These are phyloP conservation scores for Alliaria petiolata DNA, from an alignment of 345 rosid species.

Conservation along the genomic window DNA sequence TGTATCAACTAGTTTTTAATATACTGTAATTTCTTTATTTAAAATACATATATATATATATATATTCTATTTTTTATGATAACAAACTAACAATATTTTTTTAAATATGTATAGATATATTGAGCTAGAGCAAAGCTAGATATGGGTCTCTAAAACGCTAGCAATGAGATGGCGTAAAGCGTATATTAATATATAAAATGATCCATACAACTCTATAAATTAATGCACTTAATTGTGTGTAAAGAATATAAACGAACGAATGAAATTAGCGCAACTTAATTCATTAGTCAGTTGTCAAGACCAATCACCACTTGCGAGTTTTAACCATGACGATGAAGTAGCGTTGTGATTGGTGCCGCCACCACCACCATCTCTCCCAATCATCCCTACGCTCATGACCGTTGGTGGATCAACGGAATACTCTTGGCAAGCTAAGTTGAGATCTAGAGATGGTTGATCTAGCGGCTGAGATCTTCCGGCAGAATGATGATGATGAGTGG, in stretches of 20 bases:
- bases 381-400: slow-evolving; percentile 19
- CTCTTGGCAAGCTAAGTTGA: slow-evolving; percentile 33
- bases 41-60: too few relatives aligned
- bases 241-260: neutral
- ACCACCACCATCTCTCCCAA: slow-evolving; percentile 15
- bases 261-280: neutral
- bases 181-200: slow-evolving; percentile 6
- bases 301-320: slow-evolving; percentile 36
- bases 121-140: neutral
- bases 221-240: slow-evolving; percentile 10
- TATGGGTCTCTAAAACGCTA: neutral
- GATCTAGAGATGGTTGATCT: slow-evolving; percentile 34
- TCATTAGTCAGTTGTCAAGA: slow-evolving; percentile 3
- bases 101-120: too few relatives aligned
- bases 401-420: slow-evolving; percentile 29
- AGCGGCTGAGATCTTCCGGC: slow-evolving; percentile 5
- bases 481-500: too few relatives aligned
- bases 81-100: too few relatives aligned
- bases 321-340: slow-evolving; percentile 33
- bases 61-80: too few relatives aligned
- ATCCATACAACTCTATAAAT: slow-evolving; percentile 13
- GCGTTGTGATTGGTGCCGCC: neutral
- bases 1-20: too few relatives aligned
- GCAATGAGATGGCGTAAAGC: neutral
- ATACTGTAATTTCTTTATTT: too few relatives aligned